phyloP scores from a whole-genome alignment of 108 stramenopile genomes.

The Nitzschia palea region DNA sequence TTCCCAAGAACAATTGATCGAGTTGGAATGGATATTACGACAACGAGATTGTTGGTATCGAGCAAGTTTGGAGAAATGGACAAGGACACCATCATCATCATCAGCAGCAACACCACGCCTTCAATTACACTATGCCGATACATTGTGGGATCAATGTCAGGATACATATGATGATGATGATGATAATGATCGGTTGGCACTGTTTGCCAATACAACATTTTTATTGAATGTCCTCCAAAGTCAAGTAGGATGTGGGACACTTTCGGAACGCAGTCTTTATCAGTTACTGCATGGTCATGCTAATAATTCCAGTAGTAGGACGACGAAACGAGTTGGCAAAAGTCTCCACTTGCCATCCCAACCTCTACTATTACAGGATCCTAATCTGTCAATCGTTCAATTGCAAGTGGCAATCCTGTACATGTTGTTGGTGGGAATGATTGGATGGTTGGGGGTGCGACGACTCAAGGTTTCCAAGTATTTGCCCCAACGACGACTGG shows the following conservation, averaged over 20 bases:
- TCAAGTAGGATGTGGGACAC: constrained; percentile 19
- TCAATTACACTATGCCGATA: constrained; percentile 10
- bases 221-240: constrained; percentile 15
- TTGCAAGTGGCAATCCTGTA: neutral
- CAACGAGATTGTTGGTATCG: constrained; percentile 26
- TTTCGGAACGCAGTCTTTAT: neutral
- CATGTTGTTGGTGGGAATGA: neutral
- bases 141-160: neutral
- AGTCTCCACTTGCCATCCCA: neutral
- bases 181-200: neutral
- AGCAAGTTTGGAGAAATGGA: neutral
- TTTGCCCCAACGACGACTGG: neutral
- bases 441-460: constrained; percentile 3
- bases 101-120: neutral
- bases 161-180: neutral
- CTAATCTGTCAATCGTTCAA: neutral
- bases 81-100: too few relatives aligned
- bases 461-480: neutral
- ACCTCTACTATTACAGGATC: neutral
- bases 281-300: neutral
- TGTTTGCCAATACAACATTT: constrained; percentile 13
- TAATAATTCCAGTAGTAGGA: neutral
- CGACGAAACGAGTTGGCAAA: neutral
- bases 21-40: constrained; percentile 19
- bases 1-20: neutral